Evolutionary conservation across 2,329 filamentous ascomycete species (phyloP).

Genomic region (Akanthomyces dipterigenus): DNA sequence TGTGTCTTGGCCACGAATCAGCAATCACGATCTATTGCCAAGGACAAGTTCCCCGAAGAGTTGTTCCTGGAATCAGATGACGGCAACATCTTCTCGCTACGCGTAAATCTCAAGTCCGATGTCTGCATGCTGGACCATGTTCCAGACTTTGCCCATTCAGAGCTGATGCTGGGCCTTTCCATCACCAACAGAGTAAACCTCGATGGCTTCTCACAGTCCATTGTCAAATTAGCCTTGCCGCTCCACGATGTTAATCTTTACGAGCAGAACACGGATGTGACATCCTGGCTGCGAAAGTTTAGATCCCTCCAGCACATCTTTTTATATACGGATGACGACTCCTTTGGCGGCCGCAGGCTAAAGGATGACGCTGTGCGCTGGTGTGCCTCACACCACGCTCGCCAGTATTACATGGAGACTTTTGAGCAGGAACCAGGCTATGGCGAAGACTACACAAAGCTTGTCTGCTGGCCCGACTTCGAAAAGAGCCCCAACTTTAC

Average conservation of each 20-base stretch:
- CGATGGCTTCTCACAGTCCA: constrained; percentile 22
- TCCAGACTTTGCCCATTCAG: constrained; percentile 1
- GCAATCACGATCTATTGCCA: constrained; percentile 29
- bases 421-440: constrained; percentile 19
- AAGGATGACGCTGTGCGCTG: constrained; percentile 20
- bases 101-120: constrained; percentile 26
- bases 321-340: constrained; percentile 9
- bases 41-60: constrained; percentile 25
- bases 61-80: constrained; percentile 21
- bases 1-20: constrained; percentile 26
- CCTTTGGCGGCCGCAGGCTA: background rate
- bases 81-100: constrained; percentile 20
- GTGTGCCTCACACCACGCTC: constrained; percentile 25
- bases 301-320: constrained; percentile 23
- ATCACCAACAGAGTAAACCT: constrained; percentile 16
- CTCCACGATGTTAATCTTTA: background rate
- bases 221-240: constrained; percentile 23
- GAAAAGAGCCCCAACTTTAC: constrained; percentile 24
- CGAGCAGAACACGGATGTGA: background rate
- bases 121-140: constrained; percentile 20
- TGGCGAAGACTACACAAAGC: constrained; percentile 19
- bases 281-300: background rate
- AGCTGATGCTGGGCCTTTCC: background rate
- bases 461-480: constrained; percentile 29
- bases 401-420: constrained; percentile 22